Conservation (phyloP, 129 eudicot species). For the Gnaphalium uliginosum region DNA sequence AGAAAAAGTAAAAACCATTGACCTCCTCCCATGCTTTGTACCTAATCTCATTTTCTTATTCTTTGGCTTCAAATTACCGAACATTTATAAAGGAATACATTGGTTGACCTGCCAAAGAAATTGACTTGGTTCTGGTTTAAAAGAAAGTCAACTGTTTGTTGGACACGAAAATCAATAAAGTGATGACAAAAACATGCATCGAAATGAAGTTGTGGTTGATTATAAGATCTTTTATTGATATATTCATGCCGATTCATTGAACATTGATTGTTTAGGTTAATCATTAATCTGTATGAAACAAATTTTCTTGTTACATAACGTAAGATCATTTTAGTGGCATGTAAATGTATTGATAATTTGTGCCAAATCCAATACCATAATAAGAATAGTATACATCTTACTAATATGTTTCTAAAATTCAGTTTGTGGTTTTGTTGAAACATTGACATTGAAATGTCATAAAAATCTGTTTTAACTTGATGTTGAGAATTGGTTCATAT, state of each 20-base stretch:
- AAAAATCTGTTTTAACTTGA: no score
- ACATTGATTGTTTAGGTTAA: neutral
- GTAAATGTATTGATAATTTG: no score
- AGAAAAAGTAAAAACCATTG: constrained; percentile 32
- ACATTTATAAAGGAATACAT: constrained; percentile 25
- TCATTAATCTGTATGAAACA: neutral
- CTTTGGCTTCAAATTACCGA: constrained; percentile 41
- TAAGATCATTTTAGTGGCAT: no score
- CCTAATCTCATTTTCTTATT: constrained; percentile 35
- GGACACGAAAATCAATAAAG: constrained; percentile 11
- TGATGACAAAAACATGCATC: neutral
- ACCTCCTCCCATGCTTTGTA: constrained; percentile 11
- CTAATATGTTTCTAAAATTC: neutral
- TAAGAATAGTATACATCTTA: no score
- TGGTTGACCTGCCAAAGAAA: constrained; percentile 41
- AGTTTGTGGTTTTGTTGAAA: neutral
- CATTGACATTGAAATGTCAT: neutral
- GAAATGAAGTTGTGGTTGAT: neutral
- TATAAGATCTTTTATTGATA: neutral
- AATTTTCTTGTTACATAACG: neutral
- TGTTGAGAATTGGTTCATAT: no score
- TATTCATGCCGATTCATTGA: neutral
- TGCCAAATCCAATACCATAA: no score
- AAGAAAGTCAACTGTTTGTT: constrained; percentile 16
- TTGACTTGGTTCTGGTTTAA: constrained; percentile 25